Conservation (phyloP, 2,329 filamentous ascomycete species). For the Curvularia sp. region DNA sequence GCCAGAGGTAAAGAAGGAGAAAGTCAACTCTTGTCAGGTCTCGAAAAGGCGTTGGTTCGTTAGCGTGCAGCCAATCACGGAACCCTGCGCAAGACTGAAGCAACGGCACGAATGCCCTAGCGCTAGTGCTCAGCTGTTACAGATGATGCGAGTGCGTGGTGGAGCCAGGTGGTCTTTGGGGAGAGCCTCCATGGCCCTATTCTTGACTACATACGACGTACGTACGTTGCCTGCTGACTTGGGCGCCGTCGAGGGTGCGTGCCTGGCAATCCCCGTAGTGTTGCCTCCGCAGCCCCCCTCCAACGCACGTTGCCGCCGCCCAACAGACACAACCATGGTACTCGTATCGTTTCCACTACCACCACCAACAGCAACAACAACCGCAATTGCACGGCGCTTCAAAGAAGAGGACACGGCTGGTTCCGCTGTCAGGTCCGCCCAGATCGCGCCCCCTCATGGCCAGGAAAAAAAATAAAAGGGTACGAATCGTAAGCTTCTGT, state of each 20-base stretch:
- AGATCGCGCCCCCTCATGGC: conserved; percentile 4
- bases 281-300: conserved; percentile 3
- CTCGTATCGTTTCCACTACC: background rate
- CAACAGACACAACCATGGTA: background rate
- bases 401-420: background rate
- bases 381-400: background rate
- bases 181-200: background rate
- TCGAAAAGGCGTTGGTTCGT: conserved; percentile 19
- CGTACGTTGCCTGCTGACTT: too few species aligned
- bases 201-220: too few species aligned
- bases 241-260: background rate
- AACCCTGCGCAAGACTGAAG: conserved; percentile 29
- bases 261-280: conserved; percentile 5
- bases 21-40: conserved; percentile 8
- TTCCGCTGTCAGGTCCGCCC: conserved; percentile 4
- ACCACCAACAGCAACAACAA: background rate
- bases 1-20: conserved; percentile 19
- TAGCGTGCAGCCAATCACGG: conserved; percentile 28
- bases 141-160: conserved; percentile 7
- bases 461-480: conserved; percentile 5
- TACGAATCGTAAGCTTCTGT: conserved; percentile 14
- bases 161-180: conserved; percentile 5
- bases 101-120: conserved; percentile 25
- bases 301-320: conserved; percentile 7
- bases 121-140: conserved; percentile 18